These are phyloP conservation scores for Myriosclerotinia scirpicola DNA, from an alignment of 2,329 filamentous ascomycete species.

Conservation along the genomic window DNA sequence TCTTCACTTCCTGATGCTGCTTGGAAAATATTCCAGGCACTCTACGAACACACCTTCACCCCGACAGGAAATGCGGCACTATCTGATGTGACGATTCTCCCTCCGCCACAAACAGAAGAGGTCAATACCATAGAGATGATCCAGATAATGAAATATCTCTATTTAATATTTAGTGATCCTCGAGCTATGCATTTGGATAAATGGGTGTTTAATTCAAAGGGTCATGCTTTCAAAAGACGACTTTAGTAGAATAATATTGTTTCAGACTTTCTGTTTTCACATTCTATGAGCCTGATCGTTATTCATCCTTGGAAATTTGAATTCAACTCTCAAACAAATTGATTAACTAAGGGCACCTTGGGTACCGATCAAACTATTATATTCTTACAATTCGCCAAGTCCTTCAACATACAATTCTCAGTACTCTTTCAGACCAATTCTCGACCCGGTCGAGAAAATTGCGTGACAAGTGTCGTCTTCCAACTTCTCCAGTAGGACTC, in stretches of 20 bases:
- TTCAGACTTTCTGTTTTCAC: neutral
- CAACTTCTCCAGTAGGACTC: slow-evolving; percentile 15
- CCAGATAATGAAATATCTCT: slow-evolving; percentile 64
- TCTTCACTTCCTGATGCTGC: slow-evolving; percentile 43
- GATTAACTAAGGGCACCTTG: neutral
- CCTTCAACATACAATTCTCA: neutral
- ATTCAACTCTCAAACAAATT: neutral
- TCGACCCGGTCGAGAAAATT: neutral
- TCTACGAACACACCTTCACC: slow-evolving; percentile 46
- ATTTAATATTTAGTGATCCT: slow-evolving; percentile 52
- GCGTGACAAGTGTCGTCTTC: neutral
- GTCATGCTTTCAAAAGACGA: slow-evolving; percentile 39
- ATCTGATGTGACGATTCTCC: slow-evolving; percentile 41
- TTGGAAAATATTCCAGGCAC: slow-evolving; percentile 50
- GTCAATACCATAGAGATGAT: slow-evolving; percentile 63
- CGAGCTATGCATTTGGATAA: slow-evolving; percentile 58
- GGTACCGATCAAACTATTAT: neutral
- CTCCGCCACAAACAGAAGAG: slow-evolving; percentile 45
- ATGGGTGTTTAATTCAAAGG: slow-evolving; percentile 48
- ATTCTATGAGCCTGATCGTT: neutral
- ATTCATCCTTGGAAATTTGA: neutral
- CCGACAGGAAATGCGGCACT: slow-evolving; percentile 46
- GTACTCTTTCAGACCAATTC: neutral
- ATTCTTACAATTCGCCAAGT: neutral
- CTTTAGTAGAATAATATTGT: slow-evolving; percentile 31